phyloP scores from a whole-genome alignment of 2,329 filamentous ascomycete genomes.

The Curvularia lunata region DNA sequence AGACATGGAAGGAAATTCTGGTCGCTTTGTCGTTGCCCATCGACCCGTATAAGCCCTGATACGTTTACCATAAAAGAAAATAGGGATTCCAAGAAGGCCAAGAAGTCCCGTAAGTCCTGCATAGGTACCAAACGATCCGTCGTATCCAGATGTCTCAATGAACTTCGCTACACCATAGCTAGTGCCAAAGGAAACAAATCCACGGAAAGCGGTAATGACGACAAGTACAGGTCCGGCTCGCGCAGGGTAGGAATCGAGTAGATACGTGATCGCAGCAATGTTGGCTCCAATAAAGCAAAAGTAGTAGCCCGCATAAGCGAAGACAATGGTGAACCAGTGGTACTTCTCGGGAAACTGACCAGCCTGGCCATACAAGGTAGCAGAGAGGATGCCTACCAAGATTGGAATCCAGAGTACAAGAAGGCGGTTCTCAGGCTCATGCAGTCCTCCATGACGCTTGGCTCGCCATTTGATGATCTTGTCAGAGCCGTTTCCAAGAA shows the following conservation, averaged over 20 bases:
- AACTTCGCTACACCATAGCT: conserved; percentile 50
- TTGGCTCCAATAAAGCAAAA: conserved; percentile 53
- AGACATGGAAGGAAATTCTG: conserved; percentile 21
- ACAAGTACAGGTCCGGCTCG: conserved; percentile 53
- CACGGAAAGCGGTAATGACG: conserved; percentile 56
- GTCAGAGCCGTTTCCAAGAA: conserved; percentile 37
- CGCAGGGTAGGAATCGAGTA: conserved; percentile 55
- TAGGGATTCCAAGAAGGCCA: conserved; percentile 37
- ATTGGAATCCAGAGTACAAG: conserved; percentile 50
- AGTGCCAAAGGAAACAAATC: conserved; percentile 55
- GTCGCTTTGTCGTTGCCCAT: conserved; percentile 31
- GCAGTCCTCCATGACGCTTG: conserved; percentile 43
- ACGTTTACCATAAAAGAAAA: conserved; percentile 43
- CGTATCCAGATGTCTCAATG: conserved; percentile 41
- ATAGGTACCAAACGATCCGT: conserved; percentile 43
- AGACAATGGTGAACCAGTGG: conserved; percentile 48
- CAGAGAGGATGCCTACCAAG: conserved; percentile 36
- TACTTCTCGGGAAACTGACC: conserved; percentile 45
- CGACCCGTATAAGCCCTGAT: conserved; percentile 40
- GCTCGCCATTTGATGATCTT: conserved; percentile 45
- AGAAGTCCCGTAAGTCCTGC: conserved; percentile 39
- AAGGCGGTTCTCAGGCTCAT: conserved; percentile 51
- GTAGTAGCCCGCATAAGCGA: conserved; percentile 39
- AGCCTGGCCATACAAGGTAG: conserved; percentile 27
- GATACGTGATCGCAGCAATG: conserved; percentile 54